Conservation (phyloP, 2,329 filamentous ascomycete genomes). For the Zasmidium angulare region DNA sequence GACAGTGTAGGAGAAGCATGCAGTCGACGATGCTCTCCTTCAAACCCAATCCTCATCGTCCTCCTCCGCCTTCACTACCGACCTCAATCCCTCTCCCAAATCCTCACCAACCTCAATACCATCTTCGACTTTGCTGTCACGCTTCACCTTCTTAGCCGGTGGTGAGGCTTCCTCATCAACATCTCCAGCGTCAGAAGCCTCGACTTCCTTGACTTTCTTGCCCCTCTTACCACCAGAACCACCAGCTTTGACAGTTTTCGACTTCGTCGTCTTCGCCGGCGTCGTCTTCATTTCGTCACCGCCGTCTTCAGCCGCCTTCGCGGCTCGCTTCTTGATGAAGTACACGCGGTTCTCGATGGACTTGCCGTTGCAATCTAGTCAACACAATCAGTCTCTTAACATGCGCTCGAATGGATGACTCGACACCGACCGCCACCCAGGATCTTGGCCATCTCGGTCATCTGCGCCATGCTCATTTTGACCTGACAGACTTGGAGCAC, state of each 20-base stretch:
- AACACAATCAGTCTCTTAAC: not conserved
- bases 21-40: no score
- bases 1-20: no score
- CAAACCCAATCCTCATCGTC: no score
- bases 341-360: conserved; percentile 35
- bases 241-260: not conserved
- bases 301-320: not conserved
- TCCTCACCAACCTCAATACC: conserved; percentile 30
- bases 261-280: conserved; percentile 1
- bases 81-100: conserved; percentile 14
- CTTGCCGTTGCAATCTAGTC: conserved; percentile 34
- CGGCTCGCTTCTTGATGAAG: not conserved
- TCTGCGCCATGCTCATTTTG: conserved; percentile 25
- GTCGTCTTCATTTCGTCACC: conserved; percentile 2
- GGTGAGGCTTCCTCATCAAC: no score
- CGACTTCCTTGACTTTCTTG: no score
- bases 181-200: no score
- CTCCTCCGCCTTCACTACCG: not conserved
- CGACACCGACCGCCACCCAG: conserved; percentile 29
- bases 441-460: conserved; percentile 25
- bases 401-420: not conserved
- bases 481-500: conserved; percentile 33
- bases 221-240: conserved; percentile 6
- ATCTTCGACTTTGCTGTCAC: no score
- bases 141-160: conserved; percentile 2